Percentiles rank a stretch among this genome's conserved stretches.
Conservation (phyloP, 2,329 filamentous ascomycete genomes). For the Stagonosporopsis tanaceti region DNA sequence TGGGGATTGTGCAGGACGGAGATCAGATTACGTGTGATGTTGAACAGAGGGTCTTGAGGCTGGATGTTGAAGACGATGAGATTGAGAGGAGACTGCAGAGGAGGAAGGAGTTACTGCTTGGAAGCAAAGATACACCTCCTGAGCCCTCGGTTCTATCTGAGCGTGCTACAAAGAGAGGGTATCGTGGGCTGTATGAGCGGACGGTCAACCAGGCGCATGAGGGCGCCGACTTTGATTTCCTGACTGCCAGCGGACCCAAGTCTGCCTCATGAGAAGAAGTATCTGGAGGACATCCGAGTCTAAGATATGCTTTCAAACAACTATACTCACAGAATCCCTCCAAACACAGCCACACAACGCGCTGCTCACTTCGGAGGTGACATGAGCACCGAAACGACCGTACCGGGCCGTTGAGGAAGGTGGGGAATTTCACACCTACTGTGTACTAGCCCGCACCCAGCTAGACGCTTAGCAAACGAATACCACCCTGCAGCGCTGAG, state of each 20-base stretch:
- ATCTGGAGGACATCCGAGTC: too few relatives aligned
- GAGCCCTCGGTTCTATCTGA: slow-evolving; percentile 14
- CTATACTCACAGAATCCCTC: background rate
- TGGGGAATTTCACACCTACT: background rate
- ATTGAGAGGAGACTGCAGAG: slow-evolving; percentile 50
- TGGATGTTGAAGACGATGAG: slow-evolving; percentile 55
- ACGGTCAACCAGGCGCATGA: slow-evolving; percentile 67
- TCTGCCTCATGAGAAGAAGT: background rate
- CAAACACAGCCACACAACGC: background rate
- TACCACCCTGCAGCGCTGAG: slow-evolving; percentile 12
- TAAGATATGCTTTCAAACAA: too few relatives aligned
- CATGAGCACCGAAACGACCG: background rate
- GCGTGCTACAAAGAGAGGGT: slow-evolving; percentile 56
- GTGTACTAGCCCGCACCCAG: background rate
- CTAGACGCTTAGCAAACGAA: slow-evolving; percentile 13
- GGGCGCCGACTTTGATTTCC: slow-evolving; percentile 68
- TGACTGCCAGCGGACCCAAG: slow-evolving; percentile 49
- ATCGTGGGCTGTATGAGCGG: slow-evolving; percentile 66
- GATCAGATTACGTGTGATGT: slow-evolving; percentile 59
- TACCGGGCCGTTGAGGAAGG: slow-evolving; percentile 7
- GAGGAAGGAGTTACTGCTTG: slow-evolving; percentile 35
- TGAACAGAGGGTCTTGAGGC: slow-evolving; percentile 51
- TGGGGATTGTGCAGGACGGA: slow-evolving; percentile 58
- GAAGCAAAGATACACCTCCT: slow-evolving; percentile 16
- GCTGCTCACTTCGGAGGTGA: background rate